Conservation (phyloP, 2,329 filamentous ascomycete species). For the Pestalotiopsis sp. region DNA sequence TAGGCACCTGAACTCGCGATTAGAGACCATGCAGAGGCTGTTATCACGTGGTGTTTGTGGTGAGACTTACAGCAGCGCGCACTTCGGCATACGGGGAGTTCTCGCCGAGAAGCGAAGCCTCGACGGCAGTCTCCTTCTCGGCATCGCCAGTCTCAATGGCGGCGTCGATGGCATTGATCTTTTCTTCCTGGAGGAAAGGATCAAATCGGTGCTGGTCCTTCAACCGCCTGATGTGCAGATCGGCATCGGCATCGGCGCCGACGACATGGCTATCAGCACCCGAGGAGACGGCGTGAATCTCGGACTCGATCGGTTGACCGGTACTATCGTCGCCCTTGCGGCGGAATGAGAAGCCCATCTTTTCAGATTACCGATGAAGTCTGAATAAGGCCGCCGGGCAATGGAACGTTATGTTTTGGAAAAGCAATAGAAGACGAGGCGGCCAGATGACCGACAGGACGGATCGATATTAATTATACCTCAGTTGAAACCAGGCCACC, state of each 20-base stretch:
- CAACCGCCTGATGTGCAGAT: constrained; percentile 4
- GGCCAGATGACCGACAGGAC: not conserved
- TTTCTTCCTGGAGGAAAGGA: constrained; percentile 54
- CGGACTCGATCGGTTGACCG: not conserved
- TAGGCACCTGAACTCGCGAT: not conserved
- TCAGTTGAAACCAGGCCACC: not conserved
- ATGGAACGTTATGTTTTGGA: not conserved
- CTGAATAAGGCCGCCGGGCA: not conserved
- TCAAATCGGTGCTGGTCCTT: constrained; percentile 13
- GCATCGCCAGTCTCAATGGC: constrained; percentile 57
- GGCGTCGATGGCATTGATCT: constrained; percentile 63
- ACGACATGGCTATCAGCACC: not conserved
- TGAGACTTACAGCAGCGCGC: constrained; percentile 49
- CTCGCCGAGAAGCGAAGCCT: constrained; percentile 62
- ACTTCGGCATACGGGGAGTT: constrained; percentile 72
- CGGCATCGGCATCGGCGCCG: not conserved
- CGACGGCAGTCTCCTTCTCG: constrained; percentile 59
- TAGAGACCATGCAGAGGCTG: not conserved
- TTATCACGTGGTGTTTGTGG: not conserved
- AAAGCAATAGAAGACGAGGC: not conserved
- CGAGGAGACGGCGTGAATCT: not conserved
- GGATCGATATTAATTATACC: constrained; percentile 8
- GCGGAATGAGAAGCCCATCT: constrained; percentile 12
- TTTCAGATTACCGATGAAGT: not conserved
- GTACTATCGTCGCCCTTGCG: not conserved